Conservation (phyloP, 139 green algal species). For the Coelastrella sp. region DNA sequence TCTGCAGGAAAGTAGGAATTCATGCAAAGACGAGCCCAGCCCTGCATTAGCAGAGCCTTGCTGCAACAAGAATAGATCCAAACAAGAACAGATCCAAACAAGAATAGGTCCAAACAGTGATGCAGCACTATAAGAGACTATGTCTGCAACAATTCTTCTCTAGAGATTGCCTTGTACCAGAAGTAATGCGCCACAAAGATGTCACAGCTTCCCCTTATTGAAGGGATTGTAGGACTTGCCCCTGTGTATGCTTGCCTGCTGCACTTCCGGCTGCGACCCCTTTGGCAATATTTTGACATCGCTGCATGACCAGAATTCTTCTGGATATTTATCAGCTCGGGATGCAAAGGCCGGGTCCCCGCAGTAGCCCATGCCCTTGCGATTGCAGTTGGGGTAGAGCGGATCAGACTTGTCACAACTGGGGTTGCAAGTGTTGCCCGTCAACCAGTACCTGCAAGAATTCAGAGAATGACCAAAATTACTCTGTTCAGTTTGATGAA, state of each 20-base stretch:
- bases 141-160: no score
- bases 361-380: slow-evolving; percentile 17
- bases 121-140: no score
- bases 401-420: slow-evolving; percentile 12
- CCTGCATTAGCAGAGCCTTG: no score
- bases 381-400: slow-evolving; percentile 36
- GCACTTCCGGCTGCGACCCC: neutral
- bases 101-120: no score
- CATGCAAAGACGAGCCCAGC: no score
- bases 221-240: neutral
- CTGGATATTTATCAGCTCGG: slow-evolving; percentile 14
- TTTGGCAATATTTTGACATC: slow-evolving; percentile 16
- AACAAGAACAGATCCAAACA: no score
- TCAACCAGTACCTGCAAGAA: slow-evolving; percentile 37
- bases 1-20: no score
- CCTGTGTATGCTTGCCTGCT: neutral
- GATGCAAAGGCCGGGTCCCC: neutral
- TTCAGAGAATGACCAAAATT: neutral
- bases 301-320: slow-evolving; percentile 36
- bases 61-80: no score
- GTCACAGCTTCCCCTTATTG: neutral
- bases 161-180: no score
- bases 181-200: neutral
- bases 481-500: no score
- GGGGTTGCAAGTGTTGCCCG: slow-evolving; percentile 40